Evolutionary conservation across 108 stramenopile genomes (phyloP).

Genomic region (Nitzschia sp.): DNA sequence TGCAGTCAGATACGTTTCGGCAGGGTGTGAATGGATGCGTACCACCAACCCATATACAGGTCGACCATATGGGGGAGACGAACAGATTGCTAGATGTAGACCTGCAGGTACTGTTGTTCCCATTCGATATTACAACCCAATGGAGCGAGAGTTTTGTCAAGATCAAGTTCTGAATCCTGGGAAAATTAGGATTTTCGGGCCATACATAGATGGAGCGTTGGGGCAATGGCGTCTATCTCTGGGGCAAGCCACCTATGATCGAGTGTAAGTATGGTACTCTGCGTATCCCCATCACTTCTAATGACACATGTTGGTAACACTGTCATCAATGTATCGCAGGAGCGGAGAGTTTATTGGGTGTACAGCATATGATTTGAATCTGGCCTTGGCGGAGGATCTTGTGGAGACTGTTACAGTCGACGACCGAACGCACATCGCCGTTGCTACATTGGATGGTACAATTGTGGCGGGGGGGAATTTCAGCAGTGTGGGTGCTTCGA

Average conservation of each 20-base stretch:
- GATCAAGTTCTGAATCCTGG: constrained; percentile 48
- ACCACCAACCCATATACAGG: constrained; percentile 31
- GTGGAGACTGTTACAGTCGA: constrained; percentile 29
- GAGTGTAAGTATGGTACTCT: constrained; percentile 21
- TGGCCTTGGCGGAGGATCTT: constrained; percentile 26
- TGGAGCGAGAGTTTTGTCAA: constrained; percentile 54
- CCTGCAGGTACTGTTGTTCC: constrained; percentile 35
- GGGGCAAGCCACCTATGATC: constrained; percentile 45
- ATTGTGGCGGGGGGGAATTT: constrained; percentile 12
- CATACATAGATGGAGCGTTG: constrained; percentile 33
- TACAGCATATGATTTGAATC: constrained; percentile 37
- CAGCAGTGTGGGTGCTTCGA: background rate
- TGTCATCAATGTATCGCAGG: background rate
- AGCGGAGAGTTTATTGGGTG: constrained; percentile 51
- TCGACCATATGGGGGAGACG: constrained; percentile 35
- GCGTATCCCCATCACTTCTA: background rate
- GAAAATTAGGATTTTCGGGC: constrained; percentile 29
- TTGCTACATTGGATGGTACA: constrained; percentile 37
- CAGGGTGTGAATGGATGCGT: constrained; percentile 63
- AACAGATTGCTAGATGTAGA: constrained; percentile 50
- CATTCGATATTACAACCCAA: constrained; percentile 46
- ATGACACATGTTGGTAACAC: background rate
- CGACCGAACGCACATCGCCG: constrained; percentile 19
- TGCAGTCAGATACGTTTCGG: constrained; percentile 26
- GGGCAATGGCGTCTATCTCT: constrained; percentile 36